These are phyloP conservation scores for Hebeloma cylindrosporum DNA, from an alignment of 768 basidiomycete genomes.

Conservation along the genomic window DNA sequence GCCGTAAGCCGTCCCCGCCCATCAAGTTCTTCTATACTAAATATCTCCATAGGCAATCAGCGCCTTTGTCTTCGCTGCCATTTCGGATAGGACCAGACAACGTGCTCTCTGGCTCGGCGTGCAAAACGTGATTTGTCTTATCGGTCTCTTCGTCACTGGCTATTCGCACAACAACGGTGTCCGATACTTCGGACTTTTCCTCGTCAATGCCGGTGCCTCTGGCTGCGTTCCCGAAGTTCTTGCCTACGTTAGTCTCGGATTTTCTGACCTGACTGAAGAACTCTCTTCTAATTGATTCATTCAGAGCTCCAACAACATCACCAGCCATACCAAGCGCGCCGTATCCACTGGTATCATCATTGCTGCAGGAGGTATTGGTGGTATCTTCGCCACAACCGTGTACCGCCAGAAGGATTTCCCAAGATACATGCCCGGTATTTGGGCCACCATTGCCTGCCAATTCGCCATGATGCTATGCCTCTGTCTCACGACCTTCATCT, in stretches of 20 bases:
- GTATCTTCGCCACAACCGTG: constrained; percentile 41
- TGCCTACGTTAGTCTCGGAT: constrained; percentile 36
- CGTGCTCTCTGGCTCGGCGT: constrained; percentile 35
- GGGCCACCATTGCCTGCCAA: constrained; percentile 22
- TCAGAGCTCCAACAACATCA: constrained; percentile 38
- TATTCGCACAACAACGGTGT: constrained; percentile 27
- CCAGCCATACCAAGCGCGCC: constrained; percentile 37
- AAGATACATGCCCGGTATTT: constrained; percentile 22
- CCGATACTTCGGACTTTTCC: constrained; percentile 36
- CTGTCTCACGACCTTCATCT: constrained; percentile 16
- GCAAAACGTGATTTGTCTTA: constrained; percentile 32
- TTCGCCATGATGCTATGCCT: constrained; percentile 16
- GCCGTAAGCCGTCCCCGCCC: constrained; percentile 14
- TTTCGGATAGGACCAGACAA: constrained; percentile 35
- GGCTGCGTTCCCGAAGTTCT: constrained; percentile 37
- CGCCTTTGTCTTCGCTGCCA: constrained; percentile 36
- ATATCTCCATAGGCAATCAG: constrained; percentile 35
- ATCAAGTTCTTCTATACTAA: constrained; percentile 22
- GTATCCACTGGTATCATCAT: constrained; percentile 36
- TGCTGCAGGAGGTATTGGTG: constrained; percentile 38
- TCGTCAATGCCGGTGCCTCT: constrained; percentile 34
- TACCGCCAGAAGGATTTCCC: constrained; percentile 38
- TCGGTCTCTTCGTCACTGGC: constrained; percentile 32
- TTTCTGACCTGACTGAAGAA: constrained; percentile 31
- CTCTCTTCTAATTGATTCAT: not conserved